phyloP scores from a whole-genome alignment of 495 filamentous ascomycete genomes.

The Penicillium angulare region DNA sequence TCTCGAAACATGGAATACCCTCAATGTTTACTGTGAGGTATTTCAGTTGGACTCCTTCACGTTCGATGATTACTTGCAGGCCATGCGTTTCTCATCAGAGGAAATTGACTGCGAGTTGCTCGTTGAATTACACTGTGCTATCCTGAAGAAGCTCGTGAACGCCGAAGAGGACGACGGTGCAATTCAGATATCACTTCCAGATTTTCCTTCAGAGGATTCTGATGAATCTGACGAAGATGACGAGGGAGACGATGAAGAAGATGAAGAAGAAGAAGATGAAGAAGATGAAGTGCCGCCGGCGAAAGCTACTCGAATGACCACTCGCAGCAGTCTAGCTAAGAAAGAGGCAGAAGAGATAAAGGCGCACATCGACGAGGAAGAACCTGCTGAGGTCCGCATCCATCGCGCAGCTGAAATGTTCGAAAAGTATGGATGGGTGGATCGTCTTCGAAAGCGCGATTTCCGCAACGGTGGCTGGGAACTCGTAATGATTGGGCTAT shows the following conservation, averaged over 20 bases:
- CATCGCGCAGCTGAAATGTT: conserved; percentile 80
- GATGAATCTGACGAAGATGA: conserved; percentile 52
- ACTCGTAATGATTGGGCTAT: conserved; percentile 78
- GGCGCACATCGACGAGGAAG: conserved; percentile 38
- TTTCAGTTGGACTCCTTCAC: conserved; percentile 95
- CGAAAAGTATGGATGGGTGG: conserved; percentile 71
- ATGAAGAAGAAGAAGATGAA: conserved; percentile 28
- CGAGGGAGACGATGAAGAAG: conserved; percentile 33
- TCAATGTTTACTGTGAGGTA: conserved; percentile 94
- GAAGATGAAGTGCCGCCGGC: conserved; percentile 50
- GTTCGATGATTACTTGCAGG: conserved; percentile 92
- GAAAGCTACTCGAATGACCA: conserved; percentile 68
- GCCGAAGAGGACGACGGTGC: conserved; percentile 70
- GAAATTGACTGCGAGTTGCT: conserved; percentile 84
- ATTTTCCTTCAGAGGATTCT: conserved; percentile 66
- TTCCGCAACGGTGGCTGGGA: conserved; percentile 93
- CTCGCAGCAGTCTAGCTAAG: conserved; percentile 80
- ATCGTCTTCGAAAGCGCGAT: conserved; percentile 75
- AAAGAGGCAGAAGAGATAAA: conserved; percentile 66
- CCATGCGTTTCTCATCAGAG: conserved; percentile 74
- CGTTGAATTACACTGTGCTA: conserved; percentile 85
- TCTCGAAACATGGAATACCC: conserved; percentile 89
- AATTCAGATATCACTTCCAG: conserved; percentile 73
- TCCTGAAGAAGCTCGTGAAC: conserved; percentile 83
- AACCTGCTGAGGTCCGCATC: conserved; percentile 39